These are phyloP conservation scores for Ceratocystis papillata DNA, from an alignment of 2,329 filamentous ascomycete species.

Conservation along the genomic window DNA sequence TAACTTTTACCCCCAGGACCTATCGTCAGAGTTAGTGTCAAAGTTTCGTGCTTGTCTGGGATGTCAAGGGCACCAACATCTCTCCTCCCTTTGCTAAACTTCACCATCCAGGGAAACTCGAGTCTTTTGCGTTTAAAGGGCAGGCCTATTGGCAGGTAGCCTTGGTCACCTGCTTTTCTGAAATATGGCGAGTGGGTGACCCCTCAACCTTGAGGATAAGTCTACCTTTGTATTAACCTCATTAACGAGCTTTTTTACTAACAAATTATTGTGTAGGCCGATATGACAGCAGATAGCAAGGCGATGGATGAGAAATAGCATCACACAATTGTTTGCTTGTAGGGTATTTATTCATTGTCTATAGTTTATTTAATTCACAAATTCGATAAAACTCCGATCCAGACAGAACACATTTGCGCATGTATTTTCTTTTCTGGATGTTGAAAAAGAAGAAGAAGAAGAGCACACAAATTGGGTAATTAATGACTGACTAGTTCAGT, in stretches of 20 bases:
- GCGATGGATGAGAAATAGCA: background rate
- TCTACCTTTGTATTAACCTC: background rate
- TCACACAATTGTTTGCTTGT: too few species aligned
- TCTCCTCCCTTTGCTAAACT: background rate
- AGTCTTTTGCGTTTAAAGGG: slow-evolving; percentile 6
- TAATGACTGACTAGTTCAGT: background rate
- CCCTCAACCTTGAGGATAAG: slow-evolving; percentile 17
- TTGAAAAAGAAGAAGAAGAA: slow-evolving; percentile 12
- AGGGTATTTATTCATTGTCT: too few species aligned
- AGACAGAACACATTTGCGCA: background rate
- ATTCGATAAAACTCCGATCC: too few species aligned
- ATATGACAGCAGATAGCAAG: background rate
- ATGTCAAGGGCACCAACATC: slow-evolving; percentile 12
- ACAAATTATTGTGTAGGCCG: background rate
- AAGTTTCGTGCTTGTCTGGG: slow-evolving; percentile 81
- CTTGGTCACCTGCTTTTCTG: slow-evolving; percentile 11
- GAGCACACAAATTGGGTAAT: background rate
- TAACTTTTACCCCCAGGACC: slow-evolving; percentile 49
- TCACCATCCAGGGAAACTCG: background rate
- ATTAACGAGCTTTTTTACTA: background rate
- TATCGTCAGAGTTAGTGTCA: slow-evolving; percentile 83
- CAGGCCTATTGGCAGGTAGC: slow-evolving; percentile 2
- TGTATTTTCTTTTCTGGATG: too few species aligned
- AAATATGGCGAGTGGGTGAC: slow-evolving; percentile 4
- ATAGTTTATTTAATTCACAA: too few species aligned